These are phyloP conservation scores for Aureobasidium sp. DNA, from an alignment of 2,329 filamentous ascomycete species.

Conservation along the genomic window DNA sequence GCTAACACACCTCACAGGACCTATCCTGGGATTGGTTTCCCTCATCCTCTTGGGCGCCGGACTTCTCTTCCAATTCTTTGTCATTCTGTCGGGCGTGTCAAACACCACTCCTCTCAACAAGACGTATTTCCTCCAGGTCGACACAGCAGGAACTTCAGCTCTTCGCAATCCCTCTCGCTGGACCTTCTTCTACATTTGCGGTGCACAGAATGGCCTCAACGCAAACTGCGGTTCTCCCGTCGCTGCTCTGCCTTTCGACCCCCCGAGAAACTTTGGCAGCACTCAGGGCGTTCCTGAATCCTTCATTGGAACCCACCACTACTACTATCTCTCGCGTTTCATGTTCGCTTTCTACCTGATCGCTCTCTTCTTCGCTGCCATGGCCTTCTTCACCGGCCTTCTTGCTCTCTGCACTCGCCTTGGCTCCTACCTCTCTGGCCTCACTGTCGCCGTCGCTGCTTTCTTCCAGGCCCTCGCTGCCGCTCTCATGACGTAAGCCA, in stretches of 20 bases:
- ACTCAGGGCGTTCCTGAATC: constrained; percentile 41
- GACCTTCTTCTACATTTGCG: constrained; percentile 85
- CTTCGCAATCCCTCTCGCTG: constrained; percentile 58
- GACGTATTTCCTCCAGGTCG: constrained; percentile 78
- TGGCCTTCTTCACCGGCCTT: constrained; percentile 59
- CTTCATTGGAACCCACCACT: constrained; percentile 53
- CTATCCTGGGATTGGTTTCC: constrained; percentile 46
- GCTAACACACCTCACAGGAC: constrained; percentile 16
- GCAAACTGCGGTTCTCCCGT: constrained; percentile 54
- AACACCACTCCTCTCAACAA: constrained; percentile 53
- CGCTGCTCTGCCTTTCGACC: constrained; percentile 58
- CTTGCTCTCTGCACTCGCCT: constrained; percentile 63
- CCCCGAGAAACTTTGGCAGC: constrained; percentile 51
- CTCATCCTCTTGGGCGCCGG: constrained; percentile 54
- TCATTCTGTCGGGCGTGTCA: constrained; percentile 50
- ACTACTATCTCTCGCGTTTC: constrained; percentile 82
- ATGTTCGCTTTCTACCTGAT: constrained; percentile 88
- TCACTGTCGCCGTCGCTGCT: constrained; percentile 51
- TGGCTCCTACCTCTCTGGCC: constrained; percentile 56
- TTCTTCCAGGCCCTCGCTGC: constrained; percentile 61
- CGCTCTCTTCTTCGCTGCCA: constrained; percentile 65
- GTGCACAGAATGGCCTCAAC: constrained; percentile 44
- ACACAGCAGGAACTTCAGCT: constrained; percentile 58
- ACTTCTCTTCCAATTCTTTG: constrained; percentile 56
- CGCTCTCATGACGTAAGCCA: constrained; percentile 63